These are phyloP conservation scores for Sporisorium scitamineum DNA, from an alignment of 1,284 basidiomycete species.

Conservation along the genomic window DNA sequence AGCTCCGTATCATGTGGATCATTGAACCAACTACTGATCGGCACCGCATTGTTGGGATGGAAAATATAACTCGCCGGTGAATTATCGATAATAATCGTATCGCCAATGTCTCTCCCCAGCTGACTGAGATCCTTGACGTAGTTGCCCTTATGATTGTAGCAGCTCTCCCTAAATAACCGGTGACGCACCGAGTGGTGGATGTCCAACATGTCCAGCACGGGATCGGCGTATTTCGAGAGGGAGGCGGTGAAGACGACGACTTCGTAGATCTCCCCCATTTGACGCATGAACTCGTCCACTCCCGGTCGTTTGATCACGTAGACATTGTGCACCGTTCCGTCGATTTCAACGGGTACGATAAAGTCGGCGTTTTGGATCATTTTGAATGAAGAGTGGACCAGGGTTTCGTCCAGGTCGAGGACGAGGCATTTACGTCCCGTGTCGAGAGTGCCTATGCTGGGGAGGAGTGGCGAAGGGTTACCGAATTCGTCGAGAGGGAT, in stretches of 20 bases:
- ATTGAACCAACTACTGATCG: slow-evolving; percentile 99
- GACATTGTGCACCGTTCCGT: slow-evolving; percentile 96
- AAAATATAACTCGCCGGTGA: slow-evolving; percentile 99
- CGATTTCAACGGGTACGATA: slow-evolving; percentile 98
- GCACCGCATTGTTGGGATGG: slow-evolving; percentile 98
- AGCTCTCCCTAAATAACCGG: slow-evolving; percentile 95
- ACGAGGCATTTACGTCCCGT: slow-evolving; percentile 87
- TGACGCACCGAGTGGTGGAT: slow-evolving; percentile 92
- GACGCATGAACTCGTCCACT: slow-evolving; percentile 94
- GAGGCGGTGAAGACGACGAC: slow-evolving; percentile 98
- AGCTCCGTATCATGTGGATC: slow-evolving; percentile 84
- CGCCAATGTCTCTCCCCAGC: slow-evolving; percentile 88
- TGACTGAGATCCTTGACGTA: slow-evolving; percentile 99
- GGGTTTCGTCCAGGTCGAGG: slow-evolving; percentile 93
- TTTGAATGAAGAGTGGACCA: slow-evolving; percentile 78
- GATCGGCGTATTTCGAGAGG: slow-evolving; percentile 98
- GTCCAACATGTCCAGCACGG: slow-evolving; percentile 96
- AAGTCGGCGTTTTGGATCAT: slow-evolving; percentile 79
- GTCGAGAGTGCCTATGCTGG: slow-evolving; percentile 79
- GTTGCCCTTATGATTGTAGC: slow-evolving; percentile 98
- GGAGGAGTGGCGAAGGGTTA: slow-evolving; percentile 82
- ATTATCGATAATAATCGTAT: slow-evolving; percentile 98
- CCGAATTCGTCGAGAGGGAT: slow-evolving; percentile 88
- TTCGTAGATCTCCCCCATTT: slow-evolving; percentile 98
- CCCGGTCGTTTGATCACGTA: slow-evolving; percentile 99